Evolutionary conservation across 202 grass and related monocot genomes (phyloP).

Genomic region (Cymbopogon flexuosus): DNA sequence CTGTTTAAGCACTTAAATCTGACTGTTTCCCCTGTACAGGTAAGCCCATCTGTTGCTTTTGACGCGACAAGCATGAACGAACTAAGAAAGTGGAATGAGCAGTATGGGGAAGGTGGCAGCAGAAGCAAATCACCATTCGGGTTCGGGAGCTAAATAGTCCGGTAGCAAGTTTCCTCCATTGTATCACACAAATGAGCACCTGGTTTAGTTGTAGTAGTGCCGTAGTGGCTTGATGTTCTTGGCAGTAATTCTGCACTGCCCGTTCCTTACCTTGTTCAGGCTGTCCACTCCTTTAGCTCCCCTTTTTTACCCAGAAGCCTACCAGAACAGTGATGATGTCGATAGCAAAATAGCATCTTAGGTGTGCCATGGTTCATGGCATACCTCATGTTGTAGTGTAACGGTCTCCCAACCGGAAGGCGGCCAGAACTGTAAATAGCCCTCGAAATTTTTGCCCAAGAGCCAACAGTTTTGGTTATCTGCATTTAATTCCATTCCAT

Average conservation of each 20-base stretch:
- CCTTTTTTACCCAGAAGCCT: neutral
- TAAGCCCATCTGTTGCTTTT: constrained; percentile 77
- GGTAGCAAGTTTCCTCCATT: neutral
- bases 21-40: constrained; percentile 42
- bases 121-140: constrained; percentile 72
- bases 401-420: neutral
- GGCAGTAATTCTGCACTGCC: neutral
- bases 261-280: neutral
- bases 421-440: constrained; percentile 37
- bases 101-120: constrained; percentile 85
- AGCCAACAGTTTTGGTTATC: neutral
- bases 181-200: constrained; percentile 6
- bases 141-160: constrained; percentile 46
- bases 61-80: constrained; percentile 84
- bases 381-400: constrained; percentile 9
- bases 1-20: constrained; percentile 26
- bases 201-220: constrained; percentile 5
- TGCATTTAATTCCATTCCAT: neutral
- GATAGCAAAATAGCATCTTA: neutral
- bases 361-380: neutral
- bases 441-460: constrained; percentile 10
- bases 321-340: neutral
- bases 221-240: neutral
- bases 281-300: no score
- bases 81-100: constrained; percentile 88